Evolutionary conservation across 1,284 basidiomycete species (phyloP).

Genomic region (Rhodotorula sp.): DNA sequence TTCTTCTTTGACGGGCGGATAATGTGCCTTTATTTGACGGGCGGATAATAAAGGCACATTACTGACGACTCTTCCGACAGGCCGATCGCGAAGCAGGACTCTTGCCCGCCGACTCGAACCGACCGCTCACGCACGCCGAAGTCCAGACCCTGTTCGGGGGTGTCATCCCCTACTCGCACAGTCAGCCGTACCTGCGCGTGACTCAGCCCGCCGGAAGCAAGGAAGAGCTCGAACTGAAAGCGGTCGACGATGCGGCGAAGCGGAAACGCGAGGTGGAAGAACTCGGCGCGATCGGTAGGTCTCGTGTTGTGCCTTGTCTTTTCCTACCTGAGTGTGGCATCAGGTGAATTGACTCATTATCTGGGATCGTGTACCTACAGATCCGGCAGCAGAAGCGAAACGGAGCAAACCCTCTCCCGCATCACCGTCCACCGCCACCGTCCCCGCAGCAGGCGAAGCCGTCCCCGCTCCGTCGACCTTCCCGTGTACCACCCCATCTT

Average conservation of each 20-base stretch:
- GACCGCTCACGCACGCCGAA: constrained; percentile 36
- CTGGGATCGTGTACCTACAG: background rate
- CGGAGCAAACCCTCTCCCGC: constrained; percentile 7
- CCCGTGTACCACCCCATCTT: background rate
- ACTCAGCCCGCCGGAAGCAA: constrained; percentile 33
- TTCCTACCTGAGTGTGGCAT: background rate
- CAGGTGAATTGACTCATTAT: fast-evolving
- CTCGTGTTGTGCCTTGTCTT: background rate
- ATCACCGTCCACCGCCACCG: background rate
- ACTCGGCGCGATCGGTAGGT: constrained; percentile 17
- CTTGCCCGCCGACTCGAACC: constrained; percentile 31
- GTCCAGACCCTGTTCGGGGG: constrained; percentile 39
- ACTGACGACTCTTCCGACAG: too few relatives aligned
- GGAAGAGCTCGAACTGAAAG: constrained; percentile 18
- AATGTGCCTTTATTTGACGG: too few relatives aligned
- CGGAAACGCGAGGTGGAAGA: constrained; percentile 23
- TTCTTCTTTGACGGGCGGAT: too few relatives aligned
- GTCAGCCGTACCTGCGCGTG: constrained; percentile 51
- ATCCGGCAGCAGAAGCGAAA: constrained; percentile 11
- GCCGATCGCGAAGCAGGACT: constrained; percentile 31
- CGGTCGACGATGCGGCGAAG: constrained; percentile 24
- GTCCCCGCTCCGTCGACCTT: background rate
- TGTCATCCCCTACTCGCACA: constrained; percentile 52
- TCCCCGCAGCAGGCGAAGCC: background rate
- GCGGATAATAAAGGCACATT: too few relatives aligned